Evolutionary conservation across 441 rosid species (phyloP).

Genomic region (Populus trichocarpa): DNA sequence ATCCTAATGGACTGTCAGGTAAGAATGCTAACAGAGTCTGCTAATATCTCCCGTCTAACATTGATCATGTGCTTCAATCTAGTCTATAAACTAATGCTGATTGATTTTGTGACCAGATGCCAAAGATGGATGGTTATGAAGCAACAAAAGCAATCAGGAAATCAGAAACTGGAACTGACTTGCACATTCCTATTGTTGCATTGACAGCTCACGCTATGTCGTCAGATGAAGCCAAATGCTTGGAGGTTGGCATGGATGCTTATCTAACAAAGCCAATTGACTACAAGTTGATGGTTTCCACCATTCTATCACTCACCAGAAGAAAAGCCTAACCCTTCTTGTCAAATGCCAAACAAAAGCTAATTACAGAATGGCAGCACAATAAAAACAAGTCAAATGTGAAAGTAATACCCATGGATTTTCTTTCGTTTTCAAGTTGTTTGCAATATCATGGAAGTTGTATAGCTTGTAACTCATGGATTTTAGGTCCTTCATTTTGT

Average conservation of each 20-base stretch:
- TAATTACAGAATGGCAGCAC: not conserved
- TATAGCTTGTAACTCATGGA: not conserved
- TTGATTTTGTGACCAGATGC: conserved; percentile 56
- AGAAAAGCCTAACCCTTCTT: conserved; percentile 21
- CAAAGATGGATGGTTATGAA: conserved; percentile 95
- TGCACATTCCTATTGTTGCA: conserved; percentile 86
- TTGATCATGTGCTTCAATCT: not conserved
- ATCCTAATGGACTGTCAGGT: conserved; percentile 98
- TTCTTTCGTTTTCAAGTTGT: not conserved
- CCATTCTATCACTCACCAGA: conserved; percentile 75
- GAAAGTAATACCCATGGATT: not conserved
- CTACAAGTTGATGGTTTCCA: conserved; percentile 83
- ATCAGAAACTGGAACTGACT: conserved; percentile 53
- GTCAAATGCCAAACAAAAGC: conserved; percentile 10
- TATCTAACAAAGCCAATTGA: conserved; percentile 95
- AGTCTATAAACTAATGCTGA: not conserved
- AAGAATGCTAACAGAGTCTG: conserved; percentile 16
- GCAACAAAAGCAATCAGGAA: conserved; percentile 87
- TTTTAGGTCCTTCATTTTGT: no score
- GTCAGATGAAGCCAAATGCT: conserved; percentile 89
- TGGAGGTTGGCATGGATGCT: conserved; percentile 98
- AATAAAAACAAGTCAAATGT: not conserved
- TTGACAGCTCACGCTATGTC: conserved; percentile 97
- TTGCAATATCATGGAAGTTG: not conserved
- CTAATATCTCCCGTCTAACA: not conserved